phyloP scores from a whole-genome alignment of 2,329 filamentous ascomycete genomes.

The Stachybotrys chlorohalonatus region DNA sequence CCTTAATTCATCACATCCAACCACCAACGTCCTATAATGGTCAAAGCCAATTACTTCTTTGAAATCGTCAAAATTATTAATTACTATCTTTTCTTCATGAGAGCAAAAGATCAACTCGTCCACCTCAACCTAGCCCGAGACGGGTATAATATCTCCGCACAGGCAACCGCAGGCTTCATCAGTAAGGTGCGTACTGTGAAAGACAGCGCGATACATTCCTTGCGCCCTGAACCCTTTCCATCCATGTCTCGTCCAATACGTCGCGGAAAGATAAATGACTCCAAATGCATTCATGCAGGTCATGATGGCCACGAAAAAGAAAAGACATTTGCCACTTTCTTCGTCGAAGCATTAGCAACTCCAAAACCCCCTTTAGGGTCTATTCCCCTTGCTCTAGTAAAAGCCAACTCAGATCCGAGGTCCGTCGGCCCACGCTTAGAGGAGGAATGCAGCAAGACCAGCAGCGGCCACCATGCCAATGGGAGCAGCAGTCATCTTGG shows the following conservation, averaged over 20 bases:
- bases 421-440: slow-evolving; percentile 24
- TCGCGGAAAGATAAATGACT: slow-evolving; percentile 12
- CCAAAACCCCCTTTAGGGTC: neutral
- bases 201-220: slow-evolving; percentile 20
- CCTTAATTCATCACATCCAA: too few relatives aligned
- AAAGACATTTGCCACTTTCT: slow-evolving; percentile 2
- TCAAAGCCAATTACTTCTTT: neutral
- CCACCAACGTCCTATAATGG: too few relatives aligned
- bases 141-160: slow-evolving; percentile 14
- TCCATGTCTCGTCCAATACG: slow-evolving; percentile 14
- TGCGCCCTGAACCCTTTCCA: slow-evolving; percentile 22
- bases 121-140: slow-evolving; percentile 11
- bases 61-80: slow-evolving; percentile 8
- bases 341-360: slow-evolving; percentile 12
- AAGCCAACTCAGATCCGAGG: neutral
- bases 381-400: neutral
- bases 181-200: neutral
- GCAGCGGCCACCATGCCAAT: slow-evolving; percentile 38
- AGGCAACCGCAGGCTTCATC: neutral
- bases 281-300: slow-evolving; percentile 17
- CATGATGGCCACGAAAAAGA: neutral
- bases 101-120: slow-evolving; percentile 18
- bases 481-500: slow-evolving; percentile 35
- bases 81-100: slow-evolving; percentile 20
- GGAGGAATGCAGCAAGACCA: slow-evolving; percentile 37